Percentiles rank a stretch among this genome's conserved stretches.
Conservation (phyloP, 768 basidiomycete species). For the Mrakia frigida region DNA sequence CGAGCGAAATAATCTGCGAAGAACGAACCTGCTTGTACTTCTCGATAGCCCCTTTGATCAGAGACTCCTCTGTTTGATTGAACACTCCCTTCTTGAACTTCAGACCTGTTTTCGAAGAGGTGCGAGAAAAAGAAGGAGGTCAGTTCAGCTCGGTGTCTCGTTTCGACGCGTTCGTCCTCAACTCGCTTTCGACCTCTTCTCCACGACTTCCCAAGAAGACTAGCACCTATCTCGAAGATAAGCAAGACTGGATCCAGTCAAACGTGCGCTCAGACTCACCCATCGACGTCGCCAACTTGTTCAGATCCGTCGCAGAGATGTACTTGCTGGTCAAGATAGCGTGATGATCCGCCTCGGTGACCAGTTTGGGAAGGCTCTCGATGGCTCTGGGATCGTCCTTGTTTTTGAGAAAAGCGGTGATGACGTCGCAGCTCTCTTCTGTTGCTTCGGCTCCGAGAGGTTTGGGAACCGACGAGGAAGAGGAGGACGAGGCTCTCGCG, state of each 20-base stretch:
- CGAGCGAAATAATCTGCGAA: background rate
- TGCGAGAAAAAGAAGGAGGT: background rate
- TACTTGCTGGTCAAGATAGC: background rate
- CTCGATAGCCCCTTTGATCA: constrained; percentile 61
- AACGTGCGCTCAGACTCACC: background rate
- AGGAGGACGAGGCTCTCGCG: too few species aligned
- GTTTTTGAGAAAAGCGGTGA: background rate
- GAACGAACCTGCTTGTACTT: constrained; percentile 41
- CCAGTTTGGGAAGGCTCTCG: background rate
- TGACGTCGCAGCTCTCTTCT: background rate
- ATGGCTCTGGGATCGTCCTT: background rate
- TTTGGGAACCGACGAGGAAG: background rate
- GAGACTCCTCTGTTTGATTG: constrained; percentile 68
- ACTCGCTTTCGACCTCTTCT: background rate
- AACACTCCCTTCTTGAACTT: constrained; percentile 85
- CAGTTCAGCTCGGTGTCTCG: background rate
- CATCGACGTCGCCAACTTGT: background rate
- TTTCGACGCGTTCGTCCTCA: background rate
- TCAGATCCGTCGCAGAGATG: background rate
- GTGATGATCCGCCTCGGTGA: background rate
- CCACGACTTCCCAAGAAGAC: too few species aligned
- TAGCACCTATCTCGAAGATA: too few species aligned
- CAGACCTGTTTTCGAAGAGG: constrained; percentile 65
- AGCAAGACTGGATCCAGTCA: too few species aligned
- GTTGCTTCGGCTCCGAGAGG: background rate